Evolutionary conservation across 2,329 filamentous ascomycete species (phyloP).

Genomic region (Ceratocystis papillata): DNA sequence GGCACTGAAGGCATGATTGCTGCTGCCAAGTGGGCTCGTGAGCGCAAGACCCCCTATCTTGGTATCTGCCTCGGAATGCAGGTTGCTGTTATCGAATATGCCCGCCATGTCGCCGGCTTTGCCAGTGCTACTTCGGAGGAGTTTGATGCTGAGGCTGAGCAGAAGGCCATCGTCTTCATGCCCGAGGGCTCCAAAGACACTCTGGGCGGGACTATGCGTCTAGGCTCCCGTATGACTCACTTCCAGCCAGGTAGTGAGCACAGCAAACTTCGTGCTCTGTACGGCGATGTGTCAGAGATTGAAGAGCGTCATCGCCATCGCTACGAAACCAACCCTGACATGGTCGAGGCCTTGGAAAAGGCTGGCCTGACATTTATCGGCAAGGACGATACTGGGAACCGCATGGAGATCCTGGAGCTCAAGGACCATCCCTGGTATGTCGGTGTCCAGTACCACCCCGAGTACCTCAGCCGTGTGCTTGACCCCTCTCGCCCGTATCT

Average conservation of each 20-base stretch:
- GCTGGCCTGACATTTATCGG: slow-evolving; percentile 65
- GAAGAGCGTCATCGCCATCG: slow-evolving; percentile 76
- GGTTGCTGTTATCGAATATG: slow-evolving; percentile 80
- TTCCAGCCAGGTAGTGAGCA: slow-evolving; percentile 70
- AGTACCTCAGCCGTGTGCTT: slow-evolving; percentile 68
- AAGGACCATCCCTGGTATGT: slow-evolving; percentile 78
- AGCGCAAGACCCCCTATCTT: slow-evolving; percentile 68
- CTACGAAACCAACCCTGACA: slow-evolving; percentile 80
- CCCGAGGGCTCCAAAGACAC: slow-evolving; percentile 51
- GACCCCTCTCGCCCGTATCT: slow-evolving; percentile 61
- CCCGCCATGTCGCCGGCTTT: slow-evolving; percentile 62
- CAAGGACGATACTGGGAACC: slow-evolving; percentile 64
- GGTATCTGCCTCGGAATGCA: slow-evolving; percentile 92
- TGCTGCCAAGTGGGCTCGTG: slow-evolving; percentile 76
- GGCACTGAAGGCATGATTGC: slow-evolving; percentile 86
- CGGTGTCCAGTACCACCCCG: slow-evolving; percentile 76
- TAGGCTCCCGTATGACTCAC: slow-evolving; percentile 61
- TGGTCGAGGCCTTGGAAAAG: slow-evolving; percentile 56
- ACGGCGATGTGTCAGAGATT: slow-evolving; percentile 48
- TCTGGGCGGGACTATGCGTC: slow-evolving; percentile 76
- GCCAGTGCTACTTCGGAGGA: slow-evolving; percentile 46
- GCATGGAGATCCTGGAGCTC: slow-evolving; percentile 76
- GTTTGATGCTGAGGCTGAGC: slow-evolving; percentile 44
- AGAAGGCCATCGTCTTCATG: slow-evolving; percentile 80
- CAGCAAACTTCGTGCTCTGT: slow-evolving; percentile 66